Base-by-base conservation (phyloP, 2,329 filamentous ascomycete genomes). In the Ilyonectria mors-panacis region DNA sequence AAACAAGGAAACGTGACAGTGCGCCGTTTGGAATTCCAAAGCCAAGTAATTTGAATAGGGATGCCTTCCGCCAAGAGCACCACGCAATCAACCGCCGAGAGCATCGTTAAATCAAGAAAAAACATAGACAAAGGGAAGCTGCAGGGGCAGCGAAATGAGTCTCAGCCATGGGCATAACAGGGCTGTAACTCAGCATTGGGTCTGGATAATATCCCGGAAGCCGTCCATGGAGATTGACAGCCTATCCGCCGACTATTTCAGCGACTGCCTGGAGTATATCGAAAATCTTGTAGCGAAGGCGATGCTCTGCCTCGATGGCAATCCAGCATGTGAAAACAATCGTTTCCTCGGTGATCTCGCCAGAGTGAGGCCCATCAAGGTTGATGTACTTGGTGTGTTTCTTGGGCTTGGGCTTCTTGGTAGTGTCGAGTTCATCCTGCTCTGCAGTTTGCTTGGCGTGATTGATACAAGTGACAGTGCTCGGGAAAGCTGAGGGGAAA, bases 291-390 rank as follows among this genome's bases (percentile, higher is more conserved):
- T 68, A 63, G 6, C 59, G 47, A 8, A 68, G 58, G 3, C 63
- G 57, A 45, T 68, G 63, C 21, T 68, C 66, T 6, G 39, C 66
- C 39, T 68, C 66, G 3, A 68, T 26, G 0, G 50, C 66, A 15
- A 66, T 60, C 66, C 63, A 68, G 9, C 53, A 58, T 1, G 66
- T 66, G 10, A 68, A 56, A 13, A 66, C 59, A n/a, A 68, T 63
- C 5, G 28, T 33, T 28, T 66, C 63, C 44, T 66, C 66, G 23
- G 42, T 56, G 4, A 68, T 33, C 17, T 59, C 58, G 1, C 65
- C 63, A 1, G 58, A 56, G 2, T 66, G 63, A 2, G 48, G 19
- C 2, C 53, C 58, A 1, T 21, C 44, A 3, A 42, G 28, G 42
- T 62, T 42, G 17, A 42, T 42, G 39, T 42, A 42, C 17, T 42